Evolutionary conservation across 306 rosid genomes (phyloP).

Genomic region (Vicia villosa): DNA sequence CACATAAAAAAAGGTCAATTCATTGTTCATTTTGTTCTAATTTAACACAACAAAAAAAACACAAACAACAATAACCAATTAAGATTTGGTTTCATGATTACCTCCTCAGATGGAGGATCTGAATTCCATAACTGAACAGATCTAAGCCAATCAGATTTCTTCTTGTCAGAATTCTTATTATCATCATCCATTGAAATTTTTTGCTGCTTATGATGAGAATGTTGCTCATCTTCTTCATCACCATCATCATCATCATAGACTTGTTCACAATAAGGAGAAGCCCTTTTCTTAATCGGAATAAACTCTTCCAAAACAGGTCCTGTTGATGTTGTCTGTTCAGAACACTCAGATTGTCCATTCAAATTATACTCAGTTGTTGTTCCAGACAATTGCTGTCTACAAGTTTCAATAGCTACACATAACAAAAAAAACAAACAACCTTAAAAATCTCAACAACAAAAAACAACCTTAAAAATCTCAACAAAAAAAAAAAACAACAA

Average conservation of each 20-base stretch:
- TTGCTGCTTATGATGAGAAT: slow-evolving; percentile 33
- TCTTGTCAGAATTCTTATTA: slow-evolving; percentile 40
- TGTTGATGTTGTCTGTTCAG: slow-evolving; percentile 74
- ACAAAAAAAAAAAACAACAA: not conserved
- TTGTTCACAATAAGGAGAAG: slow-evolving; percentile 46
- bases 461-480: not conserved
- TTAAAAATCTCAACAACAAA: not conserved
- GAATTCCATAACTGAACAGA: slow-evolving; percentile 92
- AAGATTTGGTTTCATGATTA: slow-evolving; percentile 27
- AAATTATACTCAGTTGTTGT: slow-evolving; percentile 56
- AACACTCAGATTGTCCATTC: slow-evolving; percentile 81
- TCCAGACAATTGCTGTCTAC: slow-evolving; percentile 62
- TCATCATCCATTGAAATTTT: slow-evolving; percentile 35
- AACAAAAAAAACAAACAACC: not conserved
- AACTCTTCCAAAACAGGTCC: slow-evolving; percentile 79
- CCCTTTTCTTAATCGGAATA: slow-evolving; percentile 63
- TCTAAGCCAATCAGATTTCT: slow-evolving; percentile 85
- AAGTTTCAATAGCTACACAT: slow-evolving; percentile 70
- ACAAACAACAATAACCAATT: not conserved
- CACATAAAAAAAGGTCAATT: slow-evolving; percentile 7
- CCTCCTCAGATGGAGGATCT: slow-evolving; percentile 63
- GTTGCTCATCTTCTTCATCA: slow-evolving; percentile 42
- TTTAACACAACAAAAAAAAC: slow-evolving; percentile 10
- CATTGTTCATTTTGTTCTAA: not conserved
- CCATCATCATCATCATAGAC: slow-evolving; percentile 36